Evolutionary conservation across 2,329 filamentous ascomycete species (phyloP), one percentile per base, ranked within the genome.

Genomic region (Aspergillus calidoustus): DNA sequence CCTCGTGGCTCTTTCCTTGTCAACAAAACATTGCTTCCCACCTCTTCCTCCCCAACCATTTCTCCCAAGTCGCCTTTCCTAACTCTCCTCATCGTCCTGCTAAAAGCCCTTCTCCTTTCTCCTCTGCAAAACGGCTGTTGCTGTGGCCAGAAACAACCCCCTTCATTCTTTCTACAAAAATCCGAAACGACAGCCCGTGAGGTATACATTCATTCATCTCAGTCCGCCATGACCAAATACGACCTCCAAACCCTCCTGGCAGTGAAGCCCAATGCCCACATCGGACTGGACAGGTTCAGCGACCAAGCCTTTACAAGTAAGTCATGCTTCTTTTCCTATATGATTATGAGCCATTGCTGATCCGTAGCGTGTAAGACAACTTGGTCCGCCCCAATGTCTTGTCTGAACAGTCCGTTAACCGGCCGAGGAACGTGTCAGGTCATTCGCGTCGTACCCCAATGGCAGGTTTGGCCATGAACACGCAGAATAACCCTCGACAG

Each of bases 211-310:
- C 54, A 34, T 54, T 59, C 60, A 63, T 60, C 30, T 15, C 28
- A 28, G 30, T 30, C 34, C 41, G 62, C n/a, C 62, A 71, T 67
- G 62, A 71, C 74, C 71, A 77, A 67, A 65, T 80, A 80, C 66
- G 73, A 73, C 47, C 71, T 78, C 57, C 70, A 69, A 60, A 76
- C 76, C 7, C 67, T 80, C 46, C 65, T 79, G 70, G 72, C 72
- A 41, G 65, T 79, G 55, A 67, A 69, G 65, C 71, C 69, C 54
- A 68, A 69, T 15, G 69, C 67, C 17, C 61, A 63, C 50, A 68
- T 73, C 50, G 67, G 73, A 23, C 59, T 72, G 28, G 66, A 63
- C 50, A 67, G 57, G 52, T 73, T 68, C 59, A 70, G 63, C 66
- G 67, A 68, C 22, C 68, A 74, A 58, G 72, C 72, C 25, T 62